Base-by-base conservation (phyloP, 108 stramenopile species). In the Pseudonitzschia pungens region DNA sequence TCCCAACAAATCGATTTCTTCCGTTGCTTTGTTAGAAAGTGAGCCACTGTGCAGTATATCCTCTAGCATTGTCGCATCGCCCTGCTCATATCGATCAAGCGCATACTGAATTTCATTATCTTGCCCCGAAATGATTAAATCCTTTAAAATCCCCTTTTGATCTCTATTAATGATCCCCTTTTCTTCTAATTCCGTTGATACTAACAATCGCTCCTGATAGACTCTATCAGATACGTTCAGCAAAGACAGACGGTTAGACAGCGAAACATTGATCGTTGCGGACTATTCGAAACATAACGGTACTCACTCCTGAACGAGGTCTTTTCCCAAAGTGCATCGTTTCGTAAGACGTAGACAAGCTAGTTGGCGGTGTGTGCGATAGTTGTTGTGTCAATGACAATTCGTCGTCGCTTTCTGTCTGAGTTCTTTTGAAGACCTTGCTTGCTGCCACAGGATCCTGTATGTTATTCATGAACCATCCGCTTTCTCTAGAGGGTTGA, bases 91-190 rank as follows among this genome's bases (percentile, higher is more conserved):
- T 71, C 79, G 83, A 76, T 96, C 95, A 52, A 96, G 78, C n/a
- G 95, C 95, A 36, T 59, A 59, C 67, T 96, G 95, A 9, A 92
- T 73, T 48, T 83, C 84, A 58, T 88, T 79, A 69, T 94, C 90
- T 71, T 77, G 76, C 7, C 92, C 95, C 18, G 90, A 80, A 50
- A 96, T 96, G 8, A 96, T 87, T n/a, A 94, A 75, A 78, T 96
- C 95, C 76, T 96, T 93, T 54, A 96, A 72, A 57, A 96, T 76
- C n/a, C 86, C 84, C 76, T 94, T 93, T 75, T 93, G 92, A 31
- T 90, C 78, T 43, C 86, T 81, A 74, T 85, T 87, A 31, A 96
- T 92, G 50, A 94, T 77, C 12, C 95, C 95, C 68, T 79, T 87
- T 70, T 90, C 88, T 77, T 96, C 92, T 48, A 96, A 78, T 62